These are phyloP conservation scores for Ambrosiella beaveri DNA, from an alignment of 2,329 filamentous ascomycete species.

Conservation along the genomic window DNA sequence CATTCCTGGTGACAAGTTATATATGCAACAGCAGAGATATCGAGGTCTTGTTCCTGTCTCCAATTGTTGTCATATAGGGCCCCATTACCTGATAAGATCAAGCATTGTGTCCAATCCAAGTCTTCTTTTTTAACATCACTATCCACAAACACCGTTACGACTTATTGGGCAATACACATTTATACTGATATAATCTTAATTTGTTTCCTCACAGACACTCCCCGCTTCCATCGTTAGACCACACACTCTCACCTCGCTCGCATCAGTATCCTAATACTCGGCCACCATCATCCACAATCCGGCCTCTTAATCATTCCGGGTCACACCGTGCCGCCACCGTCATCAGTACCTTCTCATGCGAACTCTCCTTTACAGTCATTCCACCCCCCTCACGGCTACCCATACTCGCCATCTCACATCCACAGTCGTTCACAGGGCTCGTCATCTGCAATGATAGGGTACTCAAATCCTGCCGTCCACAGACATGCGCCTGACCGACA, in stretches of 20 bases:
- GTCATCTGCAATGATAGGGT: constrained; percentile 7
- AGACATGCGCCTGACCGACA: neutral
- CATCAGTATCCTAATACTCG: neutral
- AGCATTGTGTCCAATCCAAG: neutral
- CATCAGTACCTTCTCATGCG: neutral
- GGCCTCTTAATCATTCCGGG: neutral
- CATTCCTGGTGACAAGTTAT: neutral
- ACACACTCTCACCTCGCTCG: neutral
- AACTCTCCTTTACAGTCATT: constrained; percentile 16
- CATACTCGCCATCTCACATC: constrained; percentile 15
- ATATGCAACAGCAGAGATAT: neutral
- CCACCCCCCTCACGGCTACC: constrained; percentile 13
- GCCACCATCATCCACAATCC: neutral
- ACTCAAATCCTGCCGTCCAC: constrained; percentile 4
- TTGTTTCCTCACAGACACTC: neutral
- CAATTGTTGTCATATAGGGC: neutral
- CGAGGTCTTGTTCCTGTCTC: neutral
- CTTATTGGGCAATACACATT: neutral
- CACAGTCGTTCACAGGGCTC: constrained; percentile 14
- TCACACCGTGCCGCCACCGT: neutral
- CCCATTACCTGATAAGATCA: neutral
- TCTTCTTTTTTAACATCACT: neutral
- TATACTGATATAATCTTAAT: neutral
- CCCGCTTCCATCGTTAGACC: neutral
- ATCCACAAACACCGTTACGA: neutral